These are phyloP conservation scores for Spinacia oleracea DNA, from an alignment of 179 eudicot species.

Conservation along the genomic window DNA sequence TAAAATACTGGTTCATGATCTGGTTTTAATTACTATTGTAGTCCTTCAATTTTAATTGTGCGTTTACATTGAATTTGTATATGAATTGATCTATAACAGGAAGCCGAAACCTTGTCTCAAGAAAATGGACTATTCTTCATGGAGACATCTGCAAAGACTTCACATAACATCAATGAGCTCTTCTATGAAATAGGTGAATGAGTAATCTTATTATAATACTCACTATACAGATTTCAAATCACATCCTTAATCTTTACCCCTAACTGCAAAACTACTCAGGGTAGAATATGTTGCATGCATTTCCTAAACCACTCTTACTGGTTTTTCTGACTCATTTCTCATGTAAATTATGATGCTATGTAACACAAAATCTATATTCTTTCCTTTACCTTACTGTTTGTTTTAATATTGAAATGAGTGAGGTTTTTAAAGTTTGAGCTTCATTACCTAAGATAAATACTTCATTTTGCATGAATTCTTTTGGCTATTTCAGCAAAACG, in stretches of 20 bases:
- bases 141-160: constrained; percentile 3
- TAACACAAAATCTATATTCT: too few species aligned
- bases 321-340: too few species aligned
- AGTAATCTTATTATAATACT: not conserved
- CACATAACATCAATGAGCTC: not conserved
- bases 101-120: not conserved
- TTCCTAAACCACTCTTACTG: too few species aligned
- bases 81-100: not conserved
- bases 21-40: too few species aligned
- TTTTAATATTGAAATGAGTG: not conserved
- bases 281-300: too few species aligned
- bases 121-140: not conserved
- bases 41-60: too few species aligned
- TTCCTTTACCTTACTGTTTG: not conserved
- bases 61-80: not conserved
- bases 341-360: too few species aligned
- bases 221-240: too few species aligned
- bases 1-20: too few species aligned
- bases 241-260: too few species aligned
- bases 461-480: not conserved
- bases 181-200: not conserved
- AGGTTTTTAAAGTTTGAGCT: too few species aligned
- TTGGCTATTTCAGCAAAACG: constrained; percentile 6
- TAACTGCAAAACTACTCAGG: too few species aligned
- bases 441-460: not conserved